Evolutionary conservation across 805 yeast species (phyloP), one percentile per base, ranked within the genome.

Genomic region (Monosporozyma solicola): DNA sequence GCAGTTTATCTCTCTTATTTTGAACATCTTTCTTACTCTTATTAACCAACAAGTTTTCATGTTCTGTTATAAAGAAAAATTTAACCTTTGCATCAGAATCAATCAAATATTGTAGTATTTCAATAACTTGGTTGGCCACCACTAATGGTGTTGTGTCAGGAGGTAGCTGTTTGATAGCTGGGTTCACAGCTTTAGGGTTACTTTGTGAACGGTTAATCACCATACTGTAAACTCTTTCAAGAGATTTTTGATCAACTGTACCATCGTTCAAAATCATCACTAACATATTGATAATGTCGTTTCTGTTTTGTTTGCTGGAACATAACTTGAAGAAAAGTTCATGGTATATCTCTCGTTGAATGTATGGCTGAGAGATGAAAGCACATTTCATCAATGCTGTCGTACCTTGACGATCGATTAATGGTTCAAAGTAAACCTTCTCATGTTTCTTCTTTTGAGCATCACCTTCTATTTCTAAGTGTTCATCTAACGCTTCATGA

Each of bases 91-190:
- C 74, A 57, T 83, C 86, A 35, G 80, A 73, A 53, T 85, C 88
- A 50, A 90, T 74, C 48, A 90, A 72, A 59, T 78, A 82, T 57
- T 85, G 87, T 16, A 90, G 70, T 0, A 86, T 83, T 55, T 87
- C 95, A 47, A 91, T 74, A 3, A 84, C 77, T 61, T 89, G 96
- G 48, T 81, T 83, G 0, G 91, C 91, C 24, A 89, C 85, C 10
- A 79, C 72, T 10, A 84, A 70, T 0, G 92, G 86, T 0, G 91
- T 79, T 20, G 85, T 77, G 16, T 82, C 84, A 5, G 72, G 61
- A 2, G 94, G 92, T 58, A 80, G 60, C 53, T 63, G 66, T 16
- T 57, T 59, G 20, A 47, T 49, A 5, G 51, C 39, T 1, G 25
- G 20, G 32, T 49, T 48, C 16, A 56, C 59, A 1, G 49, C 8